phyloP scores from a whole-genome alignment of 1,284 basidiomycete genomes.

The Polyporus tsugae region DNA sequence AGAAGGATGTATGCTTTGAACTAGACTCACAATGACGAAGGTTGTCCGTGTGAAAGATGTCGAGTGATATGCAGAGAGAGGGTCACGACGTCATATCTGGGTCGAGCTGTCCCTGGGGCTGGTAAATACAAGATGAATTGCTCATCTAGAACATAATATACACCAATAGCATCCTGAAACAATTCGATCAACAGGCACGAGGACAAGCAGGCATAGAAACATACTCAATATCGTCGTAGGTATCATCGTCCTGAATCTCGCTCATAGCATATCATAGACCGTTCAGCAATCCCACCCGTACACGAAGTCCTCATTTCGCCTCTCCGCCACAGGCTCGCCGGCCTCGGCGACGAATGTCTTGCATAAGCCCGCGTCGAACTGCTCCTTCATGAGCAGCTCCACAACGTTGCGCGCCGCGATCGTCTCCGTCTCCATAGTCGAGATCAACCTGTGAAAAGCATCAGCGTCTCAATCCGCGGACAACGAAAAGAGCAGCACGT shows the following conservation, averaged over 20 bases:
- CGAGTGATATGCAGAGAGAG: not conserved
- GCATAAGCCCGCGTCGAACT: conserved; percentile 72
- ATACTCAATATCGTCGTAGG: not conserved
- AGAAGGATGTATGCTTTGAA: not conserved
- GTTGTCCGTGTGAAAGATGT: not conserved
- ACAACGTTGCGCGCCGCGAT: conserved; percentile 86
- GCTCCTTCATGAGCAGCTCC: conserved; percentile 75
- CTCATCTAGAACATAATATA: conserved; percentile 3
- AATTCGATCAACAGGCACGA: not conserved
- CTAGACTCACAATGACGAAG: not conserved
- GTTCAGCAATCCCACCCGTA: conserved; percentile 73
- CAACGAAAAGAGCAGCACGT: conserved; percentile 24
- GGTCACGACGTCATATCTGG: not conserved
- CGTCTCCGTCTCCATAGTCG: conserved; percentile 94
- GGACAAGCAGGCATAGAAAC: not conserved
- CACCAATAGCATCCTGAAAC: conserved; percentile 5
- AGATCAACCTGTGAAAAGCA: conserved; percentile 65
- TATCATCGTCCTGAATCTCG: not conserved
- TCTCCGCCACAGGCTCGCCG: not conserved
- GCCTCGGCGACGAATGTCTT: conserved; percentile 33
- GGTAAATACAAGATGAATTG: not conserved
- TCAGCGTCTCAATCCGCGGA: conserved; percentile 17
- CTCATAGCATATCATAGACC: not conserved
- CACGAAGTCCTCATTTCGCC: conserved; percentile 54
- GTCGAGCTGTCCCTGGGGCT: not conserved